A percentile compares a stretch with the other conserved stretches of the same genome.
These are phyloP conservation scores for Ascodesmis nigricans DNA, from an alignment of 495 filamentous ascomycete genomes.

Conservation along the genomic window DNA sequence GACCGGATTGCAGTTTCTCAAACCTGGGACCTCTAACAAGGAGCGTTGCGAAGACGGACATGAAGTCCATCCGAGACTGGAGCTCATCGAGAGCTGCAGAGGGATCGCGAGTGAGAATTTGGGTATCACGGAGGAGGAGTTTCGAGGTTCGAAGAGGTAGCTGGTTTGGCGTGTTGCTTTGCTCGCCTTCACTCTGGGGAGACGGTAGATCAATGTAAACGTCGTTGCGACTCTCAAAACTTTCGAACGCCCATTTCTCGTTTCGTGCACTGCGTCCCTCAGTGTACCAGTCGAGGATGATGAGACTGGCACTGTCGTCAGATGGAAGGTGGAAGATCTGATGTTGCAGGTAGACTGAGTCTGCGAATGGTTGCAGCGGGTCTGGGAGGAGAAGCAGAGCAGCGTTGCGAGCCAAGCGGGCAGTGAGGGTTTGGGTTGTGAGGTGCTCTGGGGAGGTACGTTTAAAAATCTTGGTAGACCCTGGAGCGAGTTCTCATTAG, in stretches of 20 bases:
- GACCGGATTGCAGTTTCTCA: constrained; percentile 38
- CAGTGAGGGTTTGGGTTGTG: constrained; percentile 46
- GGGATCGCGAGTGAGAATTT: constrained; percentile 41
- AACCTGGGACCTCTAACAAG: constrained; percentile 59
- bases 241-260: constrained; percentile 66
- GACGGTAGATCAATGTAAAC: constrained; percentile 33
- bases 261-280: constrained; percentile 66
- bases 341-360: constrained; percentile 56
- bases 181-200: constrained; percentile 1
- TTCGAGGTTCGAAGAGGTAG: constrained; percentile 27
- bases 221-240: constrained; percentile 69
- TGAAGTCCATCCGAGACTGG: constrained; percentile 36
- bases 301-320: constrained; percentile 37
- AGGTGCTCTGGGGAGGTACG: constrained; percentile 33
- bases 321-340: constrained; percentile 45
- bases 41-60: constrained; percentile 57
- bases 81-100: constrained; percentile 24
- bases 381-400: constrained; percentile 85
- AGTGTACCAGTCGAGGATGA: constrained; percentile 79
- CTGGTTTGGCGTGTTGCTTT: constrained; percentile 16
- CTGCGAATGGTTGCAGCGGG: constrained; percentile 69
- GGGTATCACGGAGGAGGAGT: constrained; percentile 58
- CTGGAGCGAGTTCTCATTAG: constrained; percentile 3
- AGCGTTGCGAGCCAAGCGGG: constrained; percentile 36
- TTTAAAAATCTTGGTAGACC: constrained; percentile 89